Evolutionary conservation across 148 eudicot species (phyloP).

Genomic region (Amaranthus palmeri): DNA sequence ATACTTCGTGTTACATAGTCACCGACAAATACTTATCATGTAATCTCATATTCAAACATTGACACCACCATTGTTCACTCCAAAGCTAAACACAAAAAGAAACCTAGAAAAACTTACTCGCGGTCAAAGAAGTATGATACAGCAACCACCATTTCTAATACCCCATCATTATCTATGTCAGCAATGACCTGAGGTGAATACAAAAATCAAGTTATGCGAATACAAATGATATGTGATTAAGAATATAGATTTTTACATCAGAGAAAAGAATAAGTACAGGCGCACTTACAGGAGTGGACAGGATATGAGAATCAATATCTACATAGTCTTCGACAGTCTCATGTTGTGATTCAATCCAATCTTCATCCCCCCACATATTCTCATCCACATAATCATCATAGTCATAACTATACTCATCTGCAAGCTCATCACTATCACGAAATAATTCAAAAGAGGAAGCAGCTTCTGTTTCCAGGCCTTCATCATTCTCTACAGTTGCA

Average conservation of each 20-base stretch:
- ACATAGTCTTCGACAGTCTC: conserved; percentile 69
- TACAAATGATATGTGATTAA: background rate
- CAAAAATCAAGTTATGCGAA: background rate
- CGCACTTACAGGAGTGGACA: conserved; percentile 87
- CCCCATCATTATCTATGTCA: conserved; percentile 94
- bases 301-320: conserved; percentile 76
- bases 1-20: too few species aligned
- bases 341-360: conserved; percentile 80
- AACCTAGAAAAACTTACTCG: conserved; percentile 63
- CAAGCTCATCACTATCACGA: conserved; percentile 80
- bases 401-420: conserved; percentile 95
- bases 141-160: conserved; percentile 92
- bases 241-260: background rate
- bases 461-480: conserved; percentile 79
- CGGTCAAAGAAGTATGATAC: conserved; percentile 98
- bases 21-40: too few species aligned
- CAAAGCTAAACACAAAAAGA: background rate
- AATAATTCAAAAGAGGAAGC: conserved; percentile 90
- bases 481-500: conserved; percentile 83
- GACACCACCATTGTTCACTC: background rate
- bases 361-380: conserved; percentile 94
- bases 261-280: background rate
- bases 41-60: background rate
- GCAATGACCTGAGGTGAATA: conserved; percentile 71
- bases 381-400: conserved; percentile 98